These are phyloP conservation scores for Stachybotrys chlorohalonatus DNA, from an alignment of 2,329 filamentous ascomycete genomes.

Conservation along the genomic window DNA sequence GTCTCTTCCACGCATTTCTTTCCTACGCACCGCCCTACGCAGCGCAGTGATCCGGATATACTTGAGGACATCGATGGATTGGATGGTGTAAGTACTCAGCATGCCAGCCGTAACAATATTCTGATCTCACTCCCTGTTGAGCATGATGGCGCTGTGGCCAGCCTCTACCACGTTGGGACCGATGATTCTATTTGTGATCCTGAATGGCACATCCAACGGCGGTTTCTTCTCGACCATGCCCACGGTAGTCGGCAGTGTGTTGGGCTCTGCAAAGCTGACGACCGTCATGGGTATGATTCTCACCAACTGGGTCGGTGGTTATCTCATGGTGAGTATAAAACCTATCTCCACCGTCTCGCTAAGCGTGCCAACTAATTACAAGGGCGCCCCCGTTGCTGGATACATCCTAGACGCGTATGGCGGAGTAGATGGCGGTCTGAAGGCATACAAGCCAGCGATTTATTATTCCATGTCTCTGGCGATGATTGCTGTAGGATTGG, in stretches of 20 bases:
- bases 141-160: conserved; percentile 54
- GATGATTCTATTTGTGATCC: conserved; percentile 44
- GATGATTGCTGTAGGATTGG: not conserved
- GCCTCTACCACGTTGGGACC: conserved; percentile 44
- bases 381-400: conserved; percentile 49
- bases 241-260: conserved; percentile 50
- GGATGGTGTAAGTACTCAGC: too few relatives aligned
- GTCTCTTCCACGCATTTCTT: too few relatives aligned
- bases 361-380: not conserved
- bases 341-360: not conserved
- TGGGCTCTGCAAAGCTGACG: conserved; percentile 37
- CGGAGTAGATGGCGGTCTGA: conserved; percentile 32
- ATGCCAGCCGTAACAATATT: too few relatives aligned
- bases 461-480: conserved; percentile 34
- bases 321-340: conserved; percentile 17
- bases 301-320: not conserved
- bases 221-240: conserved; percentile 57
- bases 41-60: too few relatives aligned
- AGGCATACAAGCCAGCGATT: conserved; percentile 48
- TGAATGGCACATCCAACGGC: conserved; percentile 53
- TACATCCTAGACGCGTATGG: conserved; percentile 46
- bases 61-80: too few relatives aligned
- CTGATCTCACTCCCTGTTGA: too few relatives aligned
- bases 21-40: too few relatives aligned
- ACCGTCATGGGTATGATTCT: not conserved